Conservation (phyloP, 2,329 filamentous ascomycete species). For the Penicillium psychrosexuale region DNA sequence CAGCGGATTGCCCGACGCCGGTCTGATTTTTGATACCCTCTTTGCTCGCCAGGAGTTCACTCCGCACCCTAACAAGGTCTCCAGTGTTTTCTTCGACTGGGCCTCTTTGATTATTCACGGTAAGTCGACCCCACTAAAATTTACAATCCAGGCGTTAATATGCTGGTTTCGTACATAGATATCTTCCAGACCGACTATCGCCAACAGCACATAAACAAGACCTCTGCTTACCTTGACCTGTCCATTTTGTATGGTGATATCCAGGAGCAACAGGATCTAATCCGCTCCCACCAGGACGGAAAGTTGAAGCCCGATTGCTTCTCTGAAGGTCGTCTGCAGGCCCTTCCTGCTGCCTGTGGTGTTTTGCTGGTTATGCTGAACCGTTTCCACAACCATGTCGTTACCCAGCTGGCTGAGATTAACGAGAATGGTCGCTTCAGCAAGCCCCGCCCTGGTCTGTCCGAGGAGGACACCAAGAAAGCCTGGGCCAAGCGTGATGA, state of each 20-base stretch:
- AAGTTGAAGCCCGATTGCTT: slow-evolving; percentile 71
- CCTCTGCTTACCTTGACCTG: slow-evolving; percentile 69
- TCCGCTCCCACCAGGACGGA: slow-evolving; percentile 65
- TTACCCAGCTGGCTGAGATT: slow-evolving; percentile 74
- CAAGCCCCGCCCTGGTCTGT: slow-evolving; percentile 54
- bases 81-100: slow-evolving; percentile 69
- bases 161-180: slow-evolving; percentile 41
- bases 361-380: slow-evolving; percentile 71
- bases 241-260: slow-evolving; percentile 67
- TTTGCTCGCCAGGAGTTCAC: slow-evolving; percentile 44
- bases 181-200: slow-evolving; percentile 67
- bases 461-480: slow-evolving; percentile 48
- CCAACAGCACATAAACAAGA: slow-evolving; percentile 61
- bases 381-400: slow-evolving; percentile 80
- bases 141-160: neutral
- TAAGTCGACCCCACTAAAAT: slow-evolving; percentile 27
- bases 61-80: slow-evolving; percentile 67
- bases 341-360: slow-evolving; percentile 68
- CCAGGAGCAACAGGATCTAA: slow-evolving; percentile 48
- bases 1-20: slow-evolving; percentile 65
- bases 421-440: slow-evolving; percentile 80
- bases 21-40: slow-evolving; percentile 47
- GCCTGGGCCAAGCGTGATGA: slow-evolving; percentile 69
- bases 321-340: slow-evolving; percentile 66
- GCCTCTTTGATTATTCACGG: slow-evolving; percentile 71